phyloP scores from a whole-genome alignment of 2,329 filamentous ascomycete genomes.

The Fusarium duplospermum region DNA sequence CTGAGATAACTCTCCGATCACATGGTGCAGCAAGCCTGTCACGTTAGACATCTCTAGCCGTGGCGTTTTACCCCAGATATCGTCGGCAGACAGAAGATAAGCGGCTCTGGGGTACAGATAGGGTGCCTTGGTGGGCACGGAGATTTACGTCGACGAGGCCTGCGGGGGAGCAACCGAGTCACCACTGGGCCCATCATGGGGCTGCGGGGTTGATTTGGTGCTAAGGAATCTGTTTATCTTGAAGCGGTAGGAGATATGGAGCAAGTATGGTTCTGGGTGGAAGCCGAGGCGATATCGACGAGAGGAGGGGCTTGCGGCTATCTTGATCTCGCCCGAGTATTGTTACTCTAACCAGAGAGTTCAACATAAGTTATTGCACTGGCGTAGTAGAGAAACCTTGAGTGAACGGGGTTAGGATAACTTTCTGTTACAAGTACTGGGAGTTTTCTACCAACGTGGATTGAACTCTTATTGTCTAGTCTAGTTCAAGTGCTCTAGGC shows the following conservation, averaged over 20 bases:
- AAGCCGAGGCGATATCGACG: neutral
- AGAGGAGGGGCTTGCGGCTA: neutral
- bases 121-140: neutral
- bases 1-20: neutral
- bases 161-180: neutral
- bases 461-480: neutral
- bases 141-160: neutral
- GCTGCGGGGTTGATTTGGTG: neutral
- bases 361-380: rapidly evolving
- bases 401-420: neutral
- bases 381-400: neutral
- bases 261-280: neutral
- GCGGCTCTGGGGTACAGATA: neutral
- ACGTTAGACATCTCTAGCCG: too few relatives aligned
- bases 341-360: neutral
- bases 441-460: neutral
- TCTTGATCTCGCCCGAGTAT: neutral
- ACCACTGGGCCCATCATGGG: too few relatives aligned
- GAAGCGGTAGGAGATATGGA: neutral
- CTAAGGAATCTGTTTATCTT: neutral
- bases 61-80: neutral
- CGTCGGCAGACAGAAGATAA: neutral
- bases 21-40: neutral
- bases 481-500: neutral
- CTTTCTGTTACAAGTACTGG: neutral